Conservation (phyloP, 2,329 filamentous ascomycete species). For the Diaporthe nobilis region DNA sequence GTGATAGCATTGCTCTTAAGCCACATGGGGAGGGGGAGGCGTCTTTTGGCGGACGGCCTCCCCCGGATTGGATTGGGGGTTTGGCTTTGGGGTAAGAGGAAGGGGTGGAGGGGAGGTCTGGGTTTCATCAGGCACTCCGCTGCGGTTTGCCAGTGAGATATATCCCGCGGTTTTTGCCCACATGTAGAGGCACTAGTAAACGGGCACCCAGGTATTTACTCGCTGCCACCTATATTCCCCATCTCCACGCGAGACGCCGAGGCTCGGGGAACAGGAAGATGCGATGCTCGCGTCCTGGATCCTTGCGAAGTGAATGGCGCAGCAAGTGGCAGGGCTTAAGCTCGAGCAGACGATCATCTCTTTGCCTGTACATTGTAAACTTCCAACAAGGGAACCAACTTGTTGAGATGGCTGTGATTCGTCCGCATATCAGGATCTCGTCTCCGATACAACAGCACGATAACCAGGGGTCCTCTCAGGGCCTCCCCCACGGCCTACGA, state of each 20-base stretch:
- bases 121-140: neutral
- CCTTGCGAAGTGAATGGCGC: neutral
- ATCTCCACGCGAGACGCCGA: neutral
- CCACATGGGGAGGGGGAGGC: neutral
- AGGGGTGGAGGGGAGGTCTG: neutral
- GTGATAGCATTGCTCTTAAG: conserved; percentile 31
- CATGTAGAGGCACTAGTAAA: neutral
- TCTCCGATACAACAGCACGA: neutral
- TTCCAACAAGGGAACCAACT: too few relatives aligned
- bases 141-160: conserved; percentile 19
- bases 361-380: neutral
- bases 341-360: neutral
- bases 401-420: neutral
- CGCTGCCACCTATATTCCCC: neutral
- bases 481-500: conserved; percentile 4
- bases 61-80: neutral
- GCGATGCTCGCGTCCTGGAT: neutral
- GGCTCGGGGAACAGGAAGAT: neutral
- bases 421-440: neutral
- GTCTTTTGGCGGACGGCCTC: neutral
- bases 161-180: neutral
- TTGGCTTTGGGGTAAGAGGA: neutral
- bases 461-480: neutral
- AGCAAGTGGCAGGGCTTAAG: neutral
- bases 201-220: too few relatives aligned